phyloP scores from a whole-genome alignment of 2,329 filamentous ascomycete species.

The Neocatenulostroma microsporum region DNA sequence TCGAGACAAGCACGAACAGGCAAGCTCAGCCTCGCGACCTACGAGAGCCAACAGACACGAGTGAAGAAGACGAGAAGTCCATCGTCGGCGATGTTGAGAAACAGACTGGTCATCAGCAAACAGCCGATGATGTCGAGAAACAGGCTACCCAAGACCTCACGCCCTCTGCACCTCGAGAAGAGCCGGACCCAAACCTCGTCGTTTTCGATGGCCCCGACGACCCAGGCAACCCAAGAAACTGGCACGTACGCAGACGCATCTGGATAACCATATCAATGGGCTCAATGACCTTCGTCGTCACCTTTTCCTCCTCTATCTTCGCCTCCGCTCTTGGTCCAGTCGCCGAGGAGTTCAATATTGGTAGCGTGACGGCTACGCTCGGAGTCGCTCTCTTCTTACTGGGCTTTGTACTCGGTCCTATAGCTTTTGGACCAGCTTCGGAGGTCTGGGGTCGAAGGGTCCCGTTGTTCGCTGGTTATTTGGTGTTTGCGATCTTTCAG shows the following conservation, averaged over 20 bases:
- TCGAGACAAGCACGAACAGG: slow-evolving; percentile 4
- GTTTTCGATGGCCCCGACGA: slow-evolving; percentile 22
- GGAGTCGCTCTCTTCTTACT: slow-evolving; percentile 21
- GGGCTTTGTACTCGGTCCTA: slow-evolving; percentile 18
- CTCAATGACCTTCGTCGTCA: slow-evolving; percentile 19
- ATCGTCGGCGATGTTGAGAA: not conserved
- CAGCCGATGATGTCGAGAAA: slow-evolving; percentile 4
- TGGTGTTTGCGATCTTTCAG: slow-evolving; percentile 47
- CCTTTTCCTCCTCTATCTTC: slow-evolving; percentile 16
- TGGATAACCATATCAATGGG: slow-evolving; percentile 17
- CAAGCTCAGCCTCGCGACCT: not conserved
- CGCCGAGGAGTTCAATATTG: slow-evolving; percentile 16
- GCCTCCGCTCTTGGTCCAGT: slow-evolving; percentile 15
- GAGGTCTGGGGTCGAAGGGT: slow-evolving; percentile 49
- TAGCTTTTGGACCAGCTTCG: slow-evolving; percentile 45
- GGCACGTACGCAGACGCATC: slow-evolving; percentile 12
- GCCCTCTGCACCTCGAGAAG: slow-evolving; percentile 1
- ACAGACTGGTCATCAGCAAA: too few relatives aligned
- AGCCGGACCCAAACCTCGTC: slow-evolving; percentile 19
- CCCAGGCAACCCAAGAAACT: slow-evolving; percentile 22
- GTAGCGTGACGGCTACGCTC: slow-evolving; percentile 17
- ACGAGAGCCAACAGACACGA: not conserved
- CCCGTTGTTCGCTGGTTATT: slow-evolving; percentile 45
- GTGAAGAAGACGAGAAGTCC: not conserved
- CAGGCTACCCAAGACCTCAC: not conserved